Evolutionary conservation across 2,329 filamentous ascomycete species (phyloP).

Genomic region (Penicillium brevicompactum): DNA sequence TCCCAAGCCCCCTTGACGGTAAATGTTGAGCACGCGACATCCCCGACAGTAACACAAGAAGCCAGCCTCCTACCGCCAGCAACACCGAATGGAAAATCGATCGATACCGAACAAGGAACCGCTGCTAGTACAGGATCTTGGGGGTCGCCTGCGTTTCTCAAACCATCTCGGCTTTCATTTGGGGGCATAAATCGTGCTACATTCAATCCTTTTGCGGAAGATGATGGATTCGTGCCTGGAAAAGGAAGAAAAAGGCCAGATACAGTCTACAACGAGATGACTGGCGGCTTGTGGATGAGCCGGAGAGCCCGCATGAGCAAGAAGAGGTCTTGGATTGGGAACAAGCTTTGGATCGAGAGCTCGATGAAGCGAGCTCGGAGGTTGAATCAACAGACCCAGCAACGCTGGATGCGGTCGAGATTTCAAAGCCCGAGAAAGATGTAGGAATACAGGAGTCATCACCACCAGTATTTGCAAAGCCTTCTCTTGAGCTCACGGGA

Average conservation of each 20-base stretch:
- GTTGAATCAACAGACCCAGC: background rate
- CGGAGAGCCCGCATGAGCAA: slow-evolving; percentile 66
- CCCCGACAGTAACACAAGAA: slow-evolving; percentile 29
- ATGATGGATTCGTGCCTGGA: slow-evolving; percentile 62
- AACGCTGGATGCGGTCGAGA: background rate
- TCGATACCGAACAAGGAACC: slow-evolving; percentile 4
- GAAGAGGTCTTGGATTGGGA: slow-evolving; percentile 34
- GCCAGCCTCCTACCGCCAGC: slow-evolving; percentile 23
- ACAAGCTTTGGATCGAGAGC: slow-evolving; percentile 27
- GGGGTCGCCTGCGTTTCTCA: slow-evolving; percentile 78
- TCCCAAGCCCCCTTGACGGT: slow-evolving; percentile 40
- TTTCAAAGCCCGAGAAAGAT: background rate
- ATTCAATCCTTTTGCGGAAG: slow-evolving; percentile 68
- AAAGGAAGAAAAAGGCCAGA: slow-evolving; percentile 67
- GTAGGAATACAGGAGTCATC: slow-evolving; percentile 1
- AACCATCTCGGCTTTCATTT: slow-evolving; percentile 69
- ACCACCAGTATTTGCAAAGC: slow-evolving; percentile 18
- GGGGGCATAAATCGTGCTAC: slow-evolving; percentile 66
- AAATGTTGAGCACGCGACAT: slow-evolving; percentile 51
- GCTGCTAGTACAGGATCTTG: slow-evolving; percentile 57
- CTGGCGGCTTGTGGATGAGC: slow-evolving; percentile 75
- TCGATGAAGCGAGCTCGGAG: slow-evolving; percentile 17
- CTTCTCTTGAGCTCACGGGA: slow-evolving; percentile 16
- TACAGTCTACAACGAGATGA: slow-evolving; percentile 66
- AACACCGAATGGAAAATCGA: slow-evolving; percentile 27